Conservation (phyloP, 2,329 filamentous ascomycete genomes). For the Pseudocercospora ulei region DNA sequence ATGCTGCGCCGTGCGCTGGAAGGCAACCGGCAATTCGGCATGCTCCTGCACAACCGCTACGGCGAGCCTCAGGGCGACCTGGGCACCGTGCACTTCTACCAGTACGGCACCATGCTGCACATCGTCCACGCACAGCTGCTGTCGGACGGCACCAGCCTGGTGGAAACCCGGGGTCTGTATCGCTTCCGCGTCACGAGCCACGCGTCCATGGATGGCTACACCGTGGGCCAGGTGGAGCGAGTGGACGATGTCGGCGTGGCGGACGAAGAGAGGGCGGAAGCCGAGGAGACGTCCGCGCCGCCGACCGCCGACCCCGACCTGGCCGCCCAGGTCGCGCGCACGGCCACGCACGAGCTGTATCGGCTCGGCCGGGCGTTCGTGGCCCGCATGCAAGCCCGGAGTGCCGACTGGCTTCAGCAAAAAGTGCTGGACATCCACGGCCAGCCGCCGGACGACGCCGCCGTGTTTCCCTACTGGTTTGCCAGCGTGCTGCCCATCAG, state of each 20-base stretch:
- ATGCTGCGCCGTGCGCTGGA: slow-evolving; percentile 75
- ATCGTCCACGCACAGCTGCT: slow-evolving; percentile 66
- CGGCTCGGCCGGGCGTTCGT: slow-evolving; percentile 59
- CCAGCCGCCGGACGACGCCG: slow-evolving; percentile 64
- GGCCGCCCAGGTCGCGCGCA: slow-evolving; percentile 41
- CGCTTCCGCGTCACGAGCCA: slow-evolving; percentile 63
- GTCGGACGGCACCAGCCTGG: slow-evolving; percentile 68
- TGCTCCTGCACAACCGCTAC: slow-evolving; percentile 62
- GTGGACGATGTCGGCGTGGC: slow-evolving; percentile 72
- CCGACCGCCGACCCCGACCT: slow-evolving; percentile 27
- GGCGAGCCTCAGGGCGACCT: slow-evolving; percentile 46
- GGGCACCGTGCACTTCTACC: slow-evolving; percentile 51
- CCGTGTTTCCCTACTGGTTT: slow-evolving; percentile 81
- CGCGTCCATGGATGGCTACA: slow-evolving; percentile 62
- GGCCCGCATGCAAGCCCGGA: slow-evolving; percentile 55
- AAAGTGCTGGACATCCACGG: slow-evolving; percentile 66
- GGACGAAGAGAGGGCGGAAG: slow-evolving; percentile 69
- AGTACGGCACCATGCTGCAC: slow-evolving; percentile 67
- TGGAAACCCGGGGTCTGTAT: slow-evolving; percentile 67
- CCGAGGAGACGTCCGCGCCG: slow-evolving; percentile 49
- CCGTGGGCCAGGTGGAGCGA: slow-evolving; percentile 63
- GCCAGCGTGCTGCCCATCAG: slow-evolving; percentile 68
- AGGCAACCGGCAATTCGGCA: slow-evolving; percentile 67
- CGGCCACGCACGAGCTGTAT: slow-evolving; percentile 64
- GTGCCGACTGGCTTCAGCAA: slow-evolving; percentile 64